phyloP scores from a whole-genome alignment of 805 yeast species.

The Cyberlindnera euphorbiae region DNA sequence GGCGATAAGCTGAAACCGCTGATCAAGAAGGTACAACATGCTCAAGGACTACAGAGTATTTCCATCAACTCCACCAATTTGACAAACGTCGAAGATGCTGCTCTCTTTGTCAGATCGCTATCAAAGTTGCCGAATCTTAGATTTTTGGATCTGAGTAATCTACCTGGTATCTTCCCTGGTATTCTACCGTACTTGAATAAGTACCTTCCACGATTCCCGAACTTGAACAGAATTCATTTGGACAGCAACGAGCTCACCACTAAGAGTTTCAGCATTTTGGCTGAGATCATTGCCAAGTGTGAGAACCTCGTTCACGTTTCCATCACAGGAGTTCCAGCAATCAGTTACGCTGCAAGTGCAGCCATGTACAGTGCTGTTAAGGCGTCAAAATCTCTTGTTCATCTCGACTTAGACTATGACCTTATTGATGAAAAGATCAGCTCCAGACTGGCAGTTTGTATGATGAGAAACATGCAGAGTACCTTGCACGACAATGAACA shows the following conservation, averaged over 20 bases:
- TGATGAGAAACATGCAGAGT: constrained; percentile 80
- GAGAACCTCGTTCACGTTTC: constrained; percentile 63
- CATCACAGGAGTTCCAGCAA: constrained; percentile 52
- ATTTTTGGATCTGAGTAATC: constrained; percentile 72
- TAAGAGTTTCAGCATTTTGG: constrained; percentile 51
- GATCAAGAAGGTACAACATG: constrained; percentile 17
- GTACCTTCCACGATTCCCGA: constrained; percentile 63
- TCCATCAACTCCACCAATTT: constrained; percentile 65
- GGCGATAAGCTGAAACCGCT: constrained; percentile 27
- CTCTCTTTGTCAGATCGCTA: constrained; percentile 43
- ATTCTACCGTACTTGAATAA: constrained; percentile 53
- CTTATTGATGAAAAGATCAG: constrained; percentile 56
- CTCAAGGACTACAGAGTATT: constrained; percentile 37
- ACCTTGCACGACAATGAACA: constrained; percentile 28
- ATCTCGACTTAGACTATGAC: constrained; percentile 63
- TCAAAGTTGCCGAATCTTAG: constrained; percentile 54
- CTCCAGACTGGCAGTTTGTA: constrained; percentile 70
- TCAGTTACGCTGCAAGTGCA: constrained; percentile 57
- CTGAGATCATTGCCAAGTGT: constrained; percentile 69
- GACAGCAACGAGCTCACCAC: constrained; percentile 61
- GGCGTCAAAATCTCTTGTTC: constrained; percentile 57
- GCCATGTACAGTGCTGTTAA: constrained; percentile 68
- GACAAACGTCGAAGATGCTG: constrained; percentile 45
- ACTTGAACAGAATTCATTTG: constrained; percentile 61
- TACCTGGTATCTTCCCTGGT: constrained; percentile 62